Percentiles rank a stretch among this genome's conserved stretches.
Conservation (phyloP, 176 grass and related monocot genomes). For the Cocos nucifera region DNA sequence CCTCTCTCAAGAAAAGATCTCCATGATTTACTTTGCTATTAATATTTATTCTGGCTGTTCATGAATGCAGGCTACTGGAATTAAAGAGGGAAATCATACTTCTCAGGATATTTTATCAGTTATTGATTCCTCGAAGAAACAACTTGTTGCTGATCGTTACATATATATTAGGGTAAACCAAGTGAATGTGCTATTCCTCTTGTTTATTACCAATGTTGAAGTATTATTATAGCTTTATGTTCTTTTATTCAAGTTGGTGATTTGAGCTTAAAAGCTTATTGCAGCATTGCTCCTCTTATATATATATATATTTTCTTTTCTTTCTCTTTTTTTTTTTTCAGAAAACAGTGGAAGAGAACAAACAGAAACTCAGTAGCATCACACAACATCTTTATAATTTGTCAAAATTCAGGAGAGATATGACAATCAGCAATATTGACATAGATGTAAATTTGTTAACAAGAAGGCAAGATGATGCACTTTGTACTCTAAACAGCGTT, state of each 20-base stretch:
- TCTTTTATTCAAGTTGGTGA: too few species aligned
- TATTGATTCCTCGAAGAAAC: slow-evolving; percentile 74
- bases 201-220: too few species aligned
- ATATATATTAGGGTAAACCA: slow-evolving; percentile 57
- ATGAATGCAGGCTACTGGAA: slow-evolving; percentile 9
- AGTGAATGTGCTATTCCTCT: too few species aligned
- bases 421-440: slow-evolving; percentile 38
- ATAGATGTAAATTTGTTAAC: slow-evolving; percentile 56
- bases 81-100: slow-evolving; percentile 32
- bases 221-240: too few species aligned
- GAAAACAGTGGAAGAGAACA: slow-evolving; percentile 74
- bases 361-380: slow-evolving; percentile 48
- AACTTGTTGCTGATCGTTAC: slow-evolving; percentile 42
- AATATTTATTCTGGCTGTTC: slow-evolving; percentile 4
- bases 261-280: too few species aligned
- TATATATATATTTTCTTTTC: too few species aligned
- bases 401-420: slow-evolving; percentile 51
- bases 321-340: slow-evolving; percentile 21
- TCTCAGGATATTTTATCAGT: slow-evolving; percentile 30
- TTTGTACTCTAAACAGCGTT: slow-evolving; percentile 43
- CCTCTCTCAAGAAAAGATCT: too few species aligned
- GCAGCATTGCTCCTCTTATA: too few species aligned
- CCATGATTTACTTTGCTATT: neutral
- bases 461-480: slow-evolving; percentile 59
- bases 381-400: slow-evolving; percentile 48